These are phyloP conservation scores for Calonectria honghensis DNA, from an alignment of 2,329 filamentous ascomycete species.

Conservation along the genomic window DNA sequence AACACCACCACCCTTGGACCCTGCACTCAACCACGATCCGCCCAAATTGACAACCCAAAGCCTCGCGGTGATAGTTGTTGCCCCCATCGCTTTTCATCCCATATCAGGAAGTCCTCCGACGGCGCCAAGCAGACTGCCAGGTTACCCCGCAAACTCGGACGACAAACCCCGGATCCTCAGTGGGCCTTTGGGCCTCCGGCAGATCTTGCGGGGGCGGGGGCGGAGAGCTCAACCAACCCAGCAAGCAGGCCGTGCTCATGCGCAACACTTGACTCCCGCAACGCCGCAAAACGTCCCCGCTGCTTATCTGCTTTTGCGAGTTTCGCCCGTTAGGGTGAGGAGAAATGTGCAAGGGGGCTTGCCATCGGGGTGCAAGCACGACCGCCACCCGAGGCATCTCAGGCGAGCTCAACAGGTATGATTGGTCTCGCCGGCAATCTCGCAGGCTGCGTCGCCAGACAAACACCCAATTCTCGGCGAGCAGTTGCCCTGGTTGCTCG, in stretches of 20 bases:
- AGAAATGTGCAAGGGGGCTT: conserved; percentile 8
- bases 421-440: conserved; percentile 47
- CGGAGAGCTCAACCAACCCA: conserved; percentile 30
- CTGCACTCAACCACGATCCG: neutral
- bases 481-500: conserved; percentile 4
- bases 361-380: conserved; percentile 26
- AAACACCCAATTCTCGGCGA: neutral
- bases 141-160: conserved; percentile 54
- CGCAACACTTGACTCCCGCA: conserved; percentile 16
- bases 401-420: conserved; percentile 24
- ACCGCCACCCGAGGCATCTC: conserved; percentile 54
- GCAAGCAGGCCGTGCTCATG: conserved; percentile 11
- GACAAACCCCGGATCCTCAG: conserved; percentile 43
- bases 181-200: conserved; percentile 38
- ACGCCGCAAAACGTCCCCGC: conserved; percentile 22
- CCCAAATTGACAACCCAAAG: neutral
- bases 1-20: conserved; percentile 16
- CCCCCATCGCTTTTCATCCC: conserved; percentile 51
- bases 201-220: conserved; percentile 53
- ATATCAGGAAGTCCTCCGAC: conserved; percentile 51
- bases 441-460: neutral
- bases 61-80: conserved; percentile 1
- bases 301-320: conserved; percentile 23
- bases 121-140: conserved; percentile 42
- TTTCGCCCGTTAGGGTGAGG: conserved; percentile 28